Base-by-base conservation (phyloP, 2,329 filamentous ascomycete species). In the Diaporthe longicolla region DNA sequence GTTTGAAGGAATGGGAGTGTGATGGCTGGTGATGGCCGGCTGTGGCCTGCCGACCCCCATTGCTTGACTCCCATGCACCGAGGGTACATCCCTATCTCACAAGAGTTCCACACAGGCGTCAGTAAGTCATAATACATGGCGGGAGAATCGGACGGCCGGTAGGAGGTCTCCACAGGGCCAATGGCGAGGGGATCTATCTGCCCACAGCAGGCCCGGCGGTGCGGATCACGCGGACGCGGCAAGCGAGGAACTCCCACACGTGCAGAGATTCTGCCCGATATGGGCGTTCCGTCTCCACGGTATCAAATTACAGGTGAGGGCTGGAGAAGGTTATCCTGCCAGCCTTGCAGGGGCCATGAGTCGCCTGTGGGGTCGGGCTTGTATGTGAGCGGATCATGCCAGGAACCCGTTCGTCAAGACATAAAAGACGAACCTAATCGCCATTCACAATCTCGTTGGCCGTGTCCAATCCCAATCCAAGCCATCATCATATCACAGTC, bases 221-320 rank as follows among this genome's bases (percentile, higher is more conserved):
- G 63, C 63, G 63, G 63, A 52, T 68, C 48, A 40, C n/a, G 32
- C 63, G 63, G 63, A 40, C 63, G 63, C 45, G 63, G 63, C 29
- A 52, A 54, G 63, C 63, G 48, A 54, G 32, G 32, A 45, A 54
- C 29, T 68, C 21, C 15, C n/a, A 45, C 63, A 68, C 63, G 48
- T 54, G 48, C 48, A 68, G 63, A 68, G 21, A 54, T 68, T 26
- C 45, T 54, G 48, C 48, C 63, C 48, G 63, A 54, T 52, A 68
- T 68, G 63, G 63, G 21, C 45, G 45, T 68, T 35, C 48, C 61
- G 37, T 68, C 63, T 54, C 63, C 63, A 68, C 63, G 63, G 45
- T 68, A 68, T 68, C 63, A 68, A 66, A 72, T 72, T 72, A 66
- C 71, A 72, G 71, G 71, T 45, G 50, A 66, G 55, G 71, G 59